Evolutionary conservation across 164 flowering plant species (phyloP).

Genomic region (Vitis riparia): DNA sequence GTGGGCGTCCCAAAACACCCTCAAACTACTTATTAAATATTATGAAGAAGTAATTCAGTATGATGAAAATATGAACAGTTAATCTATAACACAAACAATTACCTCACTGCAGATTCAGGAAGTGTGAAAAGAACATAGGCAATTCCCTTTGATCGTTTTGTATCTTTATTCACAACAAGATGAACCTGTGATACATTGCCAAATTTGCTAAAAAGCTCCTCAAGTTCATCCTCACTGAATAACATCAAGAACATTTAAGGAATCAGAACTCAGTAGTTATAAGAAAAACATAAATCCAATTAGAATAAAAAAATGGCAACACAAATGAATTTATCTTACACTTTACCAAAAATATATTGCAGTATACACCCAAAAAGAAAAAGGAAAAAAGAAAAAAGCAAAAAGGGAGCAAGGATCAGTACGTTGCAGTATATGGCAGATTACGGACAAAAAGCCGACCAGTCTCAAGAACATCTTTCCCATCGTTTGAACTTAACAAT

Average conservation of each 20-base stretch:
- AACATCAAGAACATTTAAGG: slow-evolving; percentile 12
- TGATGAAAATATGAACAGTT: neutral
- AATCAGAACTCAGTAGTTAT: neutral
- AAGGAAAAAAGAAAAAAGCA: neutral
- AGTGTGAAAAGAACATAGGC: slow-evolving; percentile 69
- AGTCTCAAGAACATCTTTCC: slow-evolving; percentile 42
- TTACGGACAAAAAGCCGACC: slow-evolving; percentile 90
- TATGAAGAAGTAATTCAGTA: neutral
- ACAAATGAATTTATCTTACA: neutral
- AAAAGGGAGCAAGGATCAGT: slow-evolving; percentile 9
- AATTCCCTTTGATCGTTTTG: slow-evolving; percentile 80
- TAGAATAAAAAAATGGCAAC: neutral
- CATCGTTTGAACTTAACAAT: slow-evolving; percentile 26
- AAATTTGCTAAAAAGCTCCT: slow-evolving; percentile 61
- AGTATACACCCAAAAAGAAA: neutral
- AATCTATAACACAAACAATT: slow-evolving; percentile 2
- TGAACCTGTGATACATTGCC: slow-evolving; percentile 82
- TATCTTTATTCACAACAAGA: slow-evolving; percentile 79
- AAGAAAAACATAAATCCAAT: neutral
- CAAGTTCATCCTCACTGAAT: slow-evolving; percentile 85
- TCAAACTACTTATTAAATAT: no score
- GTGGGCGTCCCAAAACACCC: no score
- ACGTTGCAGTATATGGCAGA: slow-evolving; percentile 93
- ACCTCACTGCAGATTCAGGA: slow-evolving; percentile 88
- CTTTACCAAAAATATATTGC: neutral